These are phyloP conservation scores for Lactifluus volemus DNA, from an alignment of 768 basidiomycete genomes.

Conservation along the genomic window DNA sequence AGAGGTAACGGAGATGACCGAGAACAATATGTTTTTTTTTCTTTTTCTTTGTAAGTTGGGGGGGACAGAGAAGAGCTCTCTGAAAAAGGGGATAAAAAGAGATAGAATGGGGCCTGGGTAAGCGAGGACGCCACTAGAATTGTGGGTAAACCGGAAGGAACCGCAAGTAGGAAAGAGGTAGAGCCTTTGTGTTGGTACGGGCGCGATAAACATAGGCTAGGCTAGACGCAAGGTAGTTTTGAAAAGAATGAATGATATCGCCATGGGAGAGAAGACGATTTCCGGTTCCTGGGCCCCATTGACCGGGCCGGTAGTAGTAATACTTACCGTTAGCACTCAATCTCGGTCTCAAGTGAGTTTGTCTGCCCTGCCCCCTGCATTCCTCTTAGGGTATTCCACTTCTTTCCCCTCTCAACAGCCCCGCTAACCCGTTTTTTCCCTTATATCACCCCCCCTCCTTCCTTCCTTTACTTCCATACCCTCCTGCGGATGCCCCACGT, in stretches of 20 bases:
- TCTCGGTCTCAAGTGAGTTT: constrained; percentile 3
- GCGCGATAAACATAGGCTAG: neutral
- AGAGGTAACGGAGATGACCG: neutral
- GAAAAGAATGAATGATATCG: constrained; percentile 1
- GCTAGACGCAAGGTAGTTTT: neutral
- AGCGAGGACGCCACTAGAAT: constrained; percentile 17
- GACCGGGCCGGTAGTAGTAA: constrained; percentile 1
- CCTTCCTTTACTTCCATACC: constrained; percentile 3
- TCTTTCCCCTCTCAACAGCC: constrained; percentile 12
- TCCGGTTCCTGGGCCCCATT: neutral
- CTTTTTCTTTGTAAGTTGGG: neutral
- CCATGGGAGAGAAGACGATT: constrained; percentile 2
- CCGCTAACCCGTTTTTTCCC: constrained; percentile 1
- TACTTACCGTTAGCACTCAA: constrained; percentile 4
- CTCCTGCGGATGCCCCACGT: constrained; percentile 18
- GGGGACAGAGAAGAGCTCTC: neutral
- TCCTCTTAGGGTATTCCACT: constrained; percentile 7
- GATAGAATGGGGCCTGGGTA: neutral
- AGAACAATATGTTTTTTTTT: neutral
- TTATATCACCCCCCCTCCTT: constrained; percentile 15
- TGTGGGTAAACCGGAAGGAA: constrained; percentile 9
- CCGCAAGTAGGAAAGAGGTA: constrained; percentile 7
- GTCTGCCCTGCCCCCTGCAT: constrained; percentile 8
- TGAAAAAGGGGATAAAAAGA: neutral
- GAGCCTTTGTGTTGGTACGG: neutral